phyloP scores from a whole-genome alignment of 2,329 filamentous ascomycete species.

The Paracoccidioides lutzii region DNA sequence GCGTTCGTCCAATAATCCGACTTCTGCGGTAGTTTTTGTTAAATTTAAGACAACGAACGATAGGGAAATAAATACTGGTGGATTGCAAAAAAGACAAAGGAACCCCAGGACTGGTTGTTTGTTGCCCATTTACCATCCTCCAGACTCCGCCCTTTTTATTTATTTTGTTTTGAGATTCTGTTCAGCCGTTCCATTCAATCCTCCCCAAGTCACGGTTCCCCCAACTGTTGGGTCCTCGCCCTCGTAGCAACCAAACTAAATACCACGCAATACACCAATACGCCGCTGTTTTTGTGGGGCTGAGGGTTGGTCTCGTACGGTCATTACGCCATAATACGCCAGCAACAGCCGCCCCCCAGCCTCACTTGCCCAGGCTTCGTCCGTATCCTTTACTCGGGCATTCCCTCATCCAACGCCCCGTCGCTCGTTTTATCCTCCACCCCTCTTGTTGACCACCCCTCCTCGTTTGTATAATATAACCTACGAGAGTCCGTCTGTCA shows the following conservation, averaged over 20 bases:
- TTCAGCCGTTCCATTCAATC: not conserved
- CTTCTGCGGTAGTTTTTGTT: not conserved
- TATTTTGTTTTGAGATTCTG: not conserved
- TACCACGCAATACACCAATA: not conserved
- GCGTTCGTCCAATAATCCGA: not conserved
- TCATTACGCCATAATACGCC: not conserved
- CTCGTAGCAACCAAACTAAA: not conserved
- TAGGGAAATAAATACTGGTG: not conserved
- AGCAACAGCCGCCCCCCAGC: not conserved
- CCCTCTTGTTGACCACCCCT: not conserved
- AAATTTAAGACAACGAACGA: not conserved
- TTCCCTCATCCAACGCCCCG: not conserved
- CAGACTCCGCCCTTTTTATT: not conserved
- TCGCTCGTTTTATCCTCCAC: slow-evolving; percentile 5
- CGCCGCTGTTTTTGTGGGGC: not conserved
- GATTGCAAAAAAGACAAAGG: not conserved
- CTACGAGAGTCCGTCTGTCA: slow-evolving; percentile 1
- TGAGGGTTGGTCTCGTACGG: not conserved
- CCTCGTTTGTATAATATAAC: slow-evolving; percentile 9
- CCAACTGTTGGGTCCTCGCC: not conserved
- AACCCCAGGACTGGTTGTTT: not conserved
- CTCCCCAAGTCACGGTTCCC: no score
- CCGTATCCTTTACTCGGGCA: no score
- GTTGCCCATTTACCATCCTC: not conserved
- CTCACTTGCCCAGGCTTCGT: not conserved